Conservation (phyloP, 2,329 filamentous ascomycete species). For the Coniochaeta sp. region DNA sequence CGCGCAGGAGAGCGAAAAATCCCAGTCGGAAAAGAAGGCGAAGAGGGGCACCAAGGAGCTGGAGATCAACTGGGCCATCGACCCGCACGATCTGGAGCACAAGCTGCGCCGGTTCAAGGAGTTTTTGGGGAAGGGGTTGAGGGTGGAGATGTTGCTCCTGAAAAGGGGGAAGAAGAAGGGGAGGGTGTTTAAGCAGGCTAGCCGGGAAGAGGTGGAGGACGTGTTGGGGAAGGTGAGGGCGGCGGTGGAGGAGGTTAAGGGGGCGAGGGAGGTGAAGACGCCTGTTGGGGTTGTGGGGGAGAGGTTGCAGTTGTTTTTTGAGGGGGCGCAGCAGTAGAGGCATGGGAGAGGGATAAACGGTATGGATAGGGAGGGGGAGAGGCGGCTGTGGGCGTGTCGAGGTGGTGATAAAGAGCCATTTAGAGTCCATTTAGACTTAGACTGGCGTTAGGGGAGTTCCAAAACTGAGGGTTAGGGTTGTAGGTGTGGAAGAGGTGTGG, state of each 20-base stretch:
- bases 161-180: slow-evolving; percentile 44
- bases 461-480: too few species aligned
- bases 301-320: slow-evolving; percentile 28
- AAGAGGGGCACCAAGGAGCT: slow-evolving; percentile 58
- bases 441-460: neutral
- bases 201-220: slow-evolving; percentile 50
- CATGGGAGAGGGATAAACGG: neutral
- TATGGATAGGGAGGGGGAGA: neutral
- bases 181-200: slow-evolving; percentile 38
- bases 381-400: neutral
- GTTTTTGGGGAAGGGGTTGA: slow-evolving; percentile 69
- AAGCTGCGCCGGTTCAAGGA: slow-evolving; percentile 57
- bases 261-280: slow-evolving; percentile 31
- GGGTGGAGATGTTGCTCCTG: slow-evolving; percentile 66
- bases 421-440: neutral
- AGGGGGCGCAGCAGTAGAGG: slow-evolving; percentile 23
- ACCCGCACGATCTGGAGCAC: slow-evolving; percentile 65
- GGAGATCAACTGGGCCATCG: slow-evolving; percentile 89
- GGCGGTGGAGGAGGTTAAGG: slow-evolving; percentile 19
- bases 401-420: neutral
- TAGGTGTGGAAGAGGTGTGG: too few species aligned
- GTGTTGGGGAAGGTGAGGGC: slow-evolving; percentile 41
- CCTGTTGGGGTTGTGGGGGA: slow-evolving; percentile 35
- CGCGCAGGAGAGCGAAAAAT: slow-evolving; percentile 34
- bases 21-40: slow-evolving; percentile 31